Base-by-base conservation (phyloP, 148 eudicot genomes). In the Camellia japonica region DNA sequence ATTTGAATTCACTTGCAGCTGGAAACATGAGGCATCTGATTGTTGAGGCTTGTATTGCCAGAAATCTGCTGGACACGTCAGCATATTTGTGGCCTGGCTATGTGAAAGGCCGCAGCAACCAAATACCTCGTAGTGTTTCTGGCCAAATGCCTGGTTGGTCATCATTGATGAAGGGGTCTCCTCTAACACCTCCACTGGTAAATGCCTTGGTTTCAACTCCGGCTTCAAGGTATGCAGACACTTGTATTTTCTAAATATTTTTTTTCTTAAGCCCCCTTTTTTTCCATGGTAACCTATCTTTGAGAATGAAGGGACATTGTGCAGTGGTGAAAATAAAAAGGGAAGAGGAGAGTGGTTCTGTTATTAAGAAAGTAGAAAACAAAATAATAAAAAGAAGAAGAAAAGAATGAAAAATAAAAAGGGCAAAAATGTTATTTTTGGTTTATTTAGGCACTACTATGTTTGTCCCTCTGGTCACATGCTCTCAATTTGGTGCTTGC, bases 1-100 rank as follows among this genome's bases (percentile, higher is more conserved):
- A 52, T 23, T 30, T 66, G 6, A 66, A 68, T 38, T 67, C 3
- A 8, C 52, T 78, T 88, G 88, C 92, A 95, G 99, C 89, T 83
- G 99, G 99, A 80, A 92, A 93, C 84, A 81, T 95, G 90, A 84
- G 92, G 80, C 97, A 95, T 85, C 82, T 95, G 78, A 93, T 95
- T 60, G 95, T 93, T 60, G 99, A 95, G 87, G 97, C 99, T 70
- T 95, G 82, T 46, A 69, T 71, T 5, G 41, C 75, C 10, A 47
- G 16, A 14, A 88, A 90, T 85, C 81, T 93, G 64, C 80, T 96
- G 84, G 98, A 93, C 85, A 89, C 91, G 42, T 96, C 99, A 71
- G 95, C 94, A 68, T 93, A 89, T 86, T 68, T 70, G 78, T 96
- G 98, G 97, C 98, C 97, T 43, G 95, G 97, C 70, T 93, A 96